Evolutionary conservation across 768 basidiomycete genomes (phyloP), one percentile per base, ranked within the genome.

Genomic region (Suillus brevipes): DNA sequence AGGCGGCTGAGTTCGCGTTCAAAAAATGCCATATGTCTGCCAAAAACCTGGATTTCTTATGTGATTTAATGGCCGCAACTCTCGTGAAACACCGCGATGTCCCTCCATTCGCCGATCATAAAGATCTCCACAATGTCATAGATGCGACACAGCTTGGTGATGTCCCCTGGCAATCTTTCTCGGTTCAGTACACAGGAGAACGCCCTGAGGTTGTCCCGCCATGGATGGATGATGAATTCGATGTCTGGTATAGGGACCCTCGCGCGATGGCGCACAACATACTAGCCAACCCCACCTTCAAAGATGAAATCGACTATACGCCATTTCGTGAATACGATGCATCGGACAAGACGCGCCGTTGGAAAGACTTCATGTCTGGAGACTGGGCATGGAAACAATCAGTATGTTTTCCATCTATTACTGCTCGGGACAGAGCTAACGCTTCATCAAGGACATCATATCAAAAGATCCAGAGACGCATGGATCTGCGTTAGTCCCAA

Each of bases 221-320:
- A 13, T 78, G 76, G 77, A 78, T 74, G 71, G 50, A 58, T 0
- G 56, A 70, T 20, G 65, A 64, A 2, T 77, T 67, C 49, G 68
- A 74, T n/a, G 69, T 78, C n/a, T 77, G 74, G 73, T 77, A 65
- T 58, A 68, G 71, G 6, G 65, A 71, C 60, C 69, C 70, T 0
- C 60, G 61, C 20, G 37, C 49, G 0, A 67, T 74, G n/a, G 60
- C 68, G 6, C 65, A 67, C 1, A 68, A 70, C 25, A 66, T 71
- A 59, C 65, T 76, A 2, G 57, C 56, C 1, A 77, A 73, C 45
- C 72, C 71, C 0, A 69, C 69, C 40, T 73, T 69, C 43, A 61
- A 49, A 1, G 49, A 62, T 9, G 67, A 70, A n/a, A 69, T 73
- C 14, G 68, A 77, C 59, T 64, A 61, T 13, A 18, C 37, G 4